Evolutionary conservation across 106 monocot genomes (phyloP), one percentile per base, ranked within the genome.

Genomic region (Cymbidium sinense): DNA sequence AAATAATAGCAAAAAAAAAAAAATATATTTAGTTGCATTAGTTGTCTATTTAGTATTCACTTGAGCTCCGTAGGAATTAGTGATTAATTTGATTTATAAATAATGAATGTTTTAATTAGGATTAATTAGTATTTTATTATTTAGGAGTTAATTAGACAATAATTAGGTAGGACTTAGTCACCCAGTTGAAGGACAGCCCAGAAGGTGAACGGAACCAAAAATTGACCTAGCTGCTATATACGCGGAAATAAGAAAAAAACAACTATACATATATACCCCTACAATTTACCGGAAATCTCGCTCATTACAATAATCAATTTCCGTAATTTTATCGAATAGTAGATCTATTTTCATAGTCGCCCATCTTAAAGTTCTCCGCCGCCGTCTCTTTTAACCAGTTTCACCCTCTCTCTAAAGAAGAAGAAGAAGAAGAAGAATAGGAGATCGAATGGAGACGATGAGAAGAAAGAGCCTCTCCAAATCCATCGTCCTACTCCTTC

Each of bases 331-430:
- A 2, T 18, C 4, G 33, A 31, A 67, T 2, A 0, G 0, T 13
- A 67, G 29, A 23, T 33, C 15, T 2, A 33, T 67, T 33, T 15
- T 67, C 67, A 0, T 23, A 67, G 0, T 6, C 67, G 0, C 10
- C n/a, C 17, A 10, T 18, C 67, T 71, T 71, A 39, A 71, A 71
- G 71, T 71, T 39, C 37, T 71, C 71, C 71, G 23, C 37, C 71
- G 71, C 69, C 69, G 34, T n/a, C 64, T 33, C 12, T 34, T 69
- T 69, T 34, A 69, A 33, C 69, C 5, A 54, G 20, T 52, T 21
- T 62, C 23, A 8, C 61, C 61, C 23, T 21, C 30, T 71, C 36
- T 71, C 20, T 33, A 19, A 71, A 71, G 19, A 39, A 13, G 23
- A 20, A 37, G 31, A 31, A 17, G 33, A 2, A 18, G 71, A 37